Percentiles rank a stretch among this genome's conserved stretches.
phyloP scores from a whole-genome alignment of 768 basidiomycete species.

The Gloeopeniophorella convolvens region DNA sequence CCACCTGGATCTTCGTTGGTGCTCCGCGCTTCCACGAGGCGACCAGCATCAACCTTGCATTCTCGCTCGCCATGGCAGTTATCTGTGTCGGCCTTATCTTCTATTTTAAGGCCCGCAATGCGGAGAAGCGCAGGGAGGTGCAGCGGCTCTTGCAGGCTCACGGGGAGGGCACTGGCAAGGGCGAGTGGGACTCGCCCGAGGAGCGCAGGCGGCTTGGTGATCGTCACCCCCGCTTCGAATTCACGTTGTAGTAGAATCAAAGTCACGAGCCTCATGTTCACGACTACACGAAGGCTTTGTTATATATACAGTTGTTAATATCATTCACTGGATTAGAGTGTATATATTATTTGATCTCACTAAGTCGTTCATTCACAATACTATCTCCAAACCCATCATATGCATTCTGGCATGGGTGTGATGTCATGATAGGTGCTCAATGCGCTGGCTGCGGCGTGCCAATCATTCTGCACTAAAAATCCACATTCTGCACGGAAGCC shows the following conservation, averaged over 20 bases:
- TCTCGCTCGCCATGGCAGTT: conserved; percentile 7
- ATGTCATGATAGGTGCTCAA: no score
- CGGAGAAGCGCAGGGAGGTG: conserved; percentile 8
- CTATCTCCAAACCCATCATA: no score
- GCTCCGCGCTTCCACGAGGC: conserved; percentile 17
- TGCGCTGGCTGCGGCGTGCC: no score
- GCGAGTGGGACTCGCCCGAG: conserved; percentile 15
- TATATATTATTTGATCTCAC: no score
- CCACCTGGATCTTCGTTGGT: conserved; percentile 14
- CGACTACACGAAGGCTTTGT: no score
- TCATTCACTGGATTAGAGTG: no score
- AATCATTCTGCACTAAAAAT: no score
- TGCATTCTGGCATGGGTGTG: no score
- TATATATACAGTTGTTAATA: no score
- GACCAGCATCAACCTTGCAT: conserved; percentile 13
- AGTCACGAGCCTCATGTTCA: background rate
- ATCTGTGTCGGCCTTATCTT: background rate
- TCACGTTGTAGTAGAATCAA: conserved; percentile 4
- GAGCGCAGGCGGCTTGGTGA: conserved; percentile 18
- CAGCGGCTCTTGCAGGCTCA: background rate
- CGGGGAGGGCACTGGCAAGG: background rate
- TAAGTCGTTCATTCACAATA: no score
- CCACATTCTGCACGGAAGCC: no score
- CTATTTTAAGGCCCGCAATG: conserved; percentile 9
- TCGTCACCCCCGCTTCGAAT: conserved; percentile 20